These are phyloP conservation scores for Quercus glauca DNA, from an alignment of 306 rosid genomes.

Conservation along the genomic window DNA sequence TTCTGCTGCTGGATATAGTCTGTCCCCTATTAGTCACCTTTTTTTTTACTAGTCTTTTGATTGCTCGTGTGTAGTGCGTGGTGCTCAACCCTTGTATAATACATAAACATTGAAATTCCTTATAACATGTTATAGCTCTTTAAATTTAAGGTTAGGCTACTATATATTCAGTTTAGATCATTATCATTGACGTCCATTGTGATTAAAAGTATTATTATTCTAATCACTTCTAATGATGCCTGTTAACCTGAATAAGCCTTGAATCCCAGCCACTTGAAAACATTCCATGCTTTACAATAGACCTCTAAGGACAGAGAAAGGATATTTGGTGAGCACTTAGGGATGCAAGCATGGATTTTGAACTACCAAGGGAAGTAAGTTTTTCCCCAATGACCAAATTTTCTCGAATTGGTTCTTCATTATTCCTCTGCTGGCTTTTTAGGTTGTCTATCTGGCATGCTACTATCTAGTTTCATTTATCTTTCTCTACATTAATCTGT, in stretches of 20 bases:
- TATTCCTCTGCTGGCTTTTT: conserved; percentile 7
- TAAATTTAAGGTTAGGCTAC: background rate
- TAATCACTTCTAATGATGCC: too few species aligned
- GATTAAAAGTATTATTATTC: background rate
- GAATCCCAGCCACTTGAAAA: conserved; percentile 61
- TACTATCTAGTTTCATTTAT: conserved; percentile 9
- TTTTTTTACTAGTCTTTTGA: background rate
- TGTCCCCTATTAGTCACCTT: too few species aligned
- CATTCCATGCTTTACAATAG: conserved; percentile 81
- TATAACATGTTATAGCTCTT: background rate
- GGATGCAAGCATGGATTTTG: conserved; percentile 91
- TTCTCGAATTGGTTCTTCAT: background rate
- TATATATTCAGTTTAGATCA: background rate
- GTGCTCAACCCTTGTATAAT: background rate
- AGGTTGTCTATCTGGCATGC: conserved; percentile 1
- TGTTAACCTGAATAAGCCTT: background rate
- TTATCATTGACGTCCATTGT: background rate
- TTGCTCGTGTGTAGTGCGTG: too few species aligned
- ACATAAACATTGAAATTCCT: background rate
- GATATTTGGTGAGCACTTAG: conserved; percentile 66
- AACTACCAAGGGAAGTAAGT: conserved; percentile 72
- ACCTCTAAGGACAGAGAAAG: conserved; percentile 69
- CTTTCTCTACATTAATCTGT: conserved; percentile 15
- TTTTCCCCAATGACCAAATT: background rate
- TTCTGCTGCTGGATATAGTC: background rate